These are phyloP conservation scores for Penicillium brasilianum DNA, from an alignment of 2,329 filamentous ascomycete species.

Conservation along the genomic window DNA sequence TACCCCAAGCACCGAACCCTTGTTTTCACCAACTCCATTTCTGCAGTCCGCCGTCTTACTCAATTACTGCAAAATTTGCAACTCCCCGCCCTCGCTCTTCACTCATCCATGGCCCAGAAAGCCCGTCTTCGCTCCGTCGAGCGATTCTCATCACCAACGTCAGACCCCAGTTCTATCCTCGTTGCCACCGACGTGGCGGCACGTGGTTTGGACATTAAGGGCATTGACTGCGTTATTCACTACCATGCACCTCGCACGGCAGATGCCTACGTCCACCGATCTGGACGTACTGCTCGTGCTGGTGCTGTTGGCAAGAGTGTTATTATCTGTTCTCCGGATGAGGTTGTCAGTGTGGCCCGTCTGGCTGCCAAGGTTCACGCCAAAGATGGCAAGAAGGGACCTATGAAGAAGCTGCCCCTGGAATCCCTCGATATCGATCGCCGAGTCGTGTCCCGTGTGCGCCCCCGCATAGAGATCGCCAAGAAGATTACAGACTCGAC, in stretches of 20 bases:
- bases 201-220: constrained; percentile 88
- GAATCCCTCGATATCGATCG: constrained; percentile 80
- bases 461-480: constrained; percentile 77
- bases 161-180: constrained; percentile 68
- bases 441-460: constrained; percentile 75
- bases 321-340: constrained; percentile 87
- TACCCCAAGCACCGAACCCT: constrained; percentile 81
- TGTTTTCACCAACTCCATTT: constrained; percentile 96
- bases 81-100: constrained; percentile 75
- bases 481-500: constrained; percentile 83
- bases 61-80: constrained; percentile 83
- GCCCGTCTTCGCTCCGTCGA: constrained; percentile 91
- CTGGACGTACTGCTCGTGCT: constrained; percentile 89
- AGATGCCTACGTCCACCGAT: constrained; percentile 93
- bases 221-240: constrained; percentile 87
- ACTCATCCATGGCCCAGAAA: constrained; percentile 96
- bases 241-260: constrained; percentile 93
- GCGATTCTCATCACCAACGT: constrained; percentile 71
- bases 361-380: constrained; percentile 88
- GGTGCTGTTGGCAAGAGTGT: constrained; percentile 78
- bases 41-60: constrained; percentile 82
- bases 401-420: constrained; percentile 66
- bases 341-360: constrained; percentile 81
- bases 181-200: constrained; percentile 96
- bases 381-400: constrained; percentile 54